Evolutionary conservation across 2,329 filamentous ascomycete species (phyloP).

Genomic region (Lasiodiplodia gonubiensis): DNA sequence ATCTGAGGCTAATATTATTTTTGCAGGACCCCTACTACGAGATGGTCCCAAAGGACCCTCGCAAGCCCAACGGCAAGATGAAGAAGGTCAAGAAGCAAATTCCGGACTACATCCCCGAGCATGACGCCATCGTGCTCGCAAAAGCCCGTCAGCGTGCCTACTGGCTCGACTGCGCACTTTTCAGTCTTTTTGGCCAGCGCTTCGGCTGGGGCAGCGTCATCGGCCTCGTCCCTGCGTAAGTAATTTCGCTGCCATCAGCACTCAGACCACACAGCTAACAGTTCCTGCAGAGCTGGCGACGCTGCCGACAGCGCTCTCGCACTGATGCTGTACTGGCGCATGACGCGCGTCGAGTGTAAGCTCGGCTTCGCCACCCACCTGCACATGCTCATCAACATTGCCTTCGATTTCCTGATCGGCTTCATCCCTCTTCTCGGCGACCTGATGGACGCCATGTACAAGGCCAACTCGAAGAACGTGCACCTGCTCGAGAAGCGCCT

Average conservation of each 20-base stretch:
- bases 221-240: conserved; percentile 80
- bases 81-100: conserved; percentile 87
- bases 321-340: conserved; percentile 62
- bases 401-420: conserved; percentile 74
- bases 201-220: conserved; percentile 92
- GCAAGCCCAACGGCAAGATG: conserved; percentile 68
- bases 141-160: conserved; percentile 87
- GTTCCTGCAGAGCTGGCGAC: conserved; percentile 63
- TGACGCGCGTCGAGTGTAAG: conserved; percentile 69
- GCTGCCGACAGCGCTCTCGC: conserved; percentile 74
- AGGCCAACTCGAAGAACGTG: conserved; percentile 78
- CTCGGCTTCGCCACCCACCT: conserved; percentile 66
- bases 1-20: conserved; percentile 23
- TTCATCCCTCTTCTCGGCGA: conserved; percentile 80
- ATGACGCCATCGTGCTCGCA: conserved; percentile 83
- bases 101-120: conserved; percentile 78
- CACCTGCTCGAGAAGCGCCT: conserved; percentile 71
- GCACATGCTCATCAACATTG: conserved; percentile 82
- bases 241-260: neutral
- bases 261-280: neutral
- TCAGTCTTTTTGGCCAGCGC: conserved; percentile 78
- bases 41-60: conserved; percentile 71
- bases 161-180: conserved; percentile 81
- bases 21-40: conserved; percentile 88
- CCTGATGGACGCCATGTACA: conserved; percentile 72